Conservation (phyloP, 129 eudicot species). For the Ambrosia artemisiifolia region DNA sequence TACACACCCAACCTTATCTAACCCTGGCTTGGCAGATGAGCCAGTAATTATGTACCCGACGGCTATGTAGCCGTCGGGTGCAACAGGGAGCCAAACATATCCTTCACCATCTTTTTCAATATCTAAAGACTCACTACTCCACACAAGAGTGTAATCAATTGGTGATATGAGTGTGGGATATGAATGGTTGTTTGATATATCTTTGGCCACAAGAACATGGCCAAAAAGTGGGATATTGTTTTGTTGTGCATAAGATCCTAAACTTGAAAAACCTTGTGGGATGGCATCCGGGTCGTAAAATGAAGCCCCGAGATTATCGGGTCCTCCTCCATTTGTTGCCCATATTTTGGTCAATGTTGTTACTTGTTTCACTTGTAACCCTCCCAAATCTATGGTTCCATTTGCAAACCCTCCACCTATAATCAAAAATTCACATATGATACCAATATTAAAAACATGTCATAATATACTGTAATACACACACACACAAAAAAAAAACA, state of each 20-base stretch:
- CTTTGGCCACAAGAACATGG: constrained; percentile 38
- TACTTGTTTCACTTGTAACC: constrained; percentile 33
- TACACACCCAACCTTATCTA: constrained; percentile 39
- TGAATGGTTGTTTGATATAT: constrained; percentile 20
- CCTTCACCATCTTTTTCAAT: constrained; percentile 31
- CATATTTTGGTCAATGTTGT: constrained; percentile 37
- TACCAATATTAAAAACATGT: neutral
- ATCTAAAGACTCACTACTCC: constrained; percentile 40
- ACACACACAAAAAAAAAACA: too few species aligned
- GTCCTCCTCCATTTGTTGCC: constrained; percentile 47
- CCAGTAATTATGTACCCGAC: constrained; percentile 35
- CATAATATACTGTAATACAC: too few species aligned
- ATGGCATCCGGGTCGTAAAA: constrained; percentile 37
- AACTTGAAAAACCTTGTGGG: constrained; percentile 32
- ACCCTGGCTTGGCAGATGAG: constrained; percentile 36
- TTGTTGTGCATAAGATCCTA: constrained; percentile 45
- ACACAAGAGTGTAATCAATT: constrained; percentile 43
- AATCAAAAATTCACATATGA: neutral
- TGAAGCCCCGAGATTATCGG: constrained; percentile 39
- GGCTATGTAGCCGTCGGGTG: constrained; percentile 40
- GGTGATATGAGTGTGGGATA: constrained; percentile 27
- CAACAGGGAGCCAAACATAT: constrained; percentile 43
- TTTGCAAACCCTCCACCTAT: constrained; percentile 42
- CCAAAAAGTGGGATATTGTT: constrained; percentile 39
- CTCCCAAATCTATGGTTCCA: constrained; percentile 46